Evolutionary conservation across 2,329 filamentous ascomycete species (phyloP), one percentile per base, ranked within the genome.

Genomic region (Fusarium sambucinum): DNA sequence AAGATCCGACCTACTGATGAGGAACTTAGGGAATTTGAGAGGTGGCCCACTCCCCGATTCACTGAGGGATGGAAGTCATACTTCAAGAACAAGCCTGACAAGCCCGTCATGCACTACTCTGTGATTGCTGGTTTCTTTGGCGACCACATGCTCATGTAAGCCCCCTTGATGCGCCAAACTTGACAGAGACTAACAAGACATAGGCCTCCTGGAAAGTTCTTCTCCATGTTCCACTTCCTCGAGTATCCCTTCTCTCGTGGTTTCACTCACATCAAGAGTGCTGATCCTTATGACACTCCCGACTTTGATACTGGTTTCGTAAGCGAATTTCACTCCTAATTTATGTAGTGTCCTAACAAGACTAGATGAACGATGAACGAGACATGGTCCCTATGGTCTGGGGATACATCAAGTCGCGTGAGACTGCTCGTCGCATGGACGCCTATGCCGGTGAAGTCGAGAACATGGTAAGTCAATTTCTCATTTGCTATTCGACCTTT

Each of bases 341-440:
- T 17, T 12, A 0, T 0, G 5, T 7, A 2, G 4, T 11, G 10
- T 10, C 13, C 52, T 53, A 1, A 45, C 25, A 14, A 6, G 1
- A 2, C 17, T 11, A 63, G 63, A 93, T 94, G 91, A 94, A 92
- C 73, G 92, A 94, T 79, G 90, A 92, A 79, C 85, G 92, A 25
- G 92, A 94, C 74, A 94, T 94, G 91, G 91, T 89, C 1, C 91
- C 92, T 11, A 93, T 92, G 89, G 90, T 94, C 8, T 94, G 92
- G 91, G 89, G 89, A 6, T 94, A 94, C 79, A 92, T 93, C 83
- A 93, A 93, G 81, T 92, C 89, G 3, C 89, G 91, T 59, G 91
- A 93, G 84, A 94, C 91, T 5, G 92, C 92, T 3, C 86, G 92
- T 5, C 87, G 91, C 67, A 93, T 93, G 91, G 86, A 90, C 27